These are phyloP conservation scores for Talaromyces sp. DNA, from an alignment of 2,329 filamentous ascomycete genomes.

Conservation along the genomic window DNA sequence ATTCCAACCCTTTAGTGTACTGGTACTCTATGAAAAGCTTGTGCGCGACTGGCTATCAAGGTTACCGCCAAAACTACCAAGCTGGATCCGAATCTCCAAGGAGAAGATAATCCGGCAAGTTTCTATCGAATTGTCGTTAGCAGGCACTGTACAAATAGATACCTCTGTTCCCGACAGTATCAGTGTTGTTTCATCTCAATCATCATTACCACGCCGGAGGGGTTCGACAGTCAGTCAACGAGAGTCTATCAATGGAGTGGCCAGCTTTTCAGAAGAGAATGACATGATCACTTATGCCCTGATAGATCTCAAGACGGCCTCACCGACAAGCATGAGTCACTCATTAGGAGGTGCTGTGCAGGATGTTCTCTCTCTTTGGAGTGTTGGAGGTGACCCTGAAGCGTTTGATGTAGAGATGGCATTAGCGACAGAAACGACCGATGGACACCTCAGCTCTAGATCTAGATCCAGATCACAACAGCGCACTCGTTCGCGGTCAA, in stretches of 20 bases:
- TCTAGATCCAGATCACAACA: constrained; percentile 19
- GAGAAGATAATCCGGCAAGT: constrained; percentile 37
- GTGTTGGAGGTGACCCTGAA: constrained; percentile 30
- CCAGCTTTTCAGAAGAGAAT: background rate
- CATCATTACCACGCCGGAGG: background rate
- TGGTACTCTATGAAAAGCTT: constrained; percentile 34
- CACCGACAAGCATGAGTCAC: background rate
- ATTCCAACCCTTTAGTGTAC: constrained; percentile 21
- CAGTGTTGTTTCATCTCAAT: constrained; percentile 5
- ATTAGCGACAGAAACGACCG: constrained; percentile 22
- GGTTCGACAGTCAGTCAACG: background rate
- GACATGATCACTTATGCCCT: background rate
- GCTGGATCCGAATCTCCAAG: constrained; percentile 37
- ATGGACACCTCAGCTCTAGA: constrained; percentile 20
- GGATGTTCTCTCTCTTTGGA: constrained; percentile 38
- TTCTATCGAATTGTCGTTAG: constrained; percentile 35
- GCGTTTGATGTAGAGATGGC: constrained; percentile 34
- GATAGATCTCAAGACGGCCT: constrained; percentile 11
- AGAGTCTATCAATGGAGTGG: background rate
- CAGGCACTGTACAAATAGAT: constrained; percentile 29
- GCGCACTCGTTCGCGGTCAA: constrained; percentile 26
- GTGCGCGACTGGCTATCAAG: constrained; percentile 36
- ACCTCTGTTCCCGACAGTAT: constrained; percentile 6
- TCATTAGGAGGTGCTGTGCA: constrained; percentile 2
- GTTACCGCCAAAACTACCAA: constrained; percentile 33